Evolutionary conservation across 2,329 filamentous ascomycete species (phyloP).

Genomic region (Apiospora sp.): DNA sequence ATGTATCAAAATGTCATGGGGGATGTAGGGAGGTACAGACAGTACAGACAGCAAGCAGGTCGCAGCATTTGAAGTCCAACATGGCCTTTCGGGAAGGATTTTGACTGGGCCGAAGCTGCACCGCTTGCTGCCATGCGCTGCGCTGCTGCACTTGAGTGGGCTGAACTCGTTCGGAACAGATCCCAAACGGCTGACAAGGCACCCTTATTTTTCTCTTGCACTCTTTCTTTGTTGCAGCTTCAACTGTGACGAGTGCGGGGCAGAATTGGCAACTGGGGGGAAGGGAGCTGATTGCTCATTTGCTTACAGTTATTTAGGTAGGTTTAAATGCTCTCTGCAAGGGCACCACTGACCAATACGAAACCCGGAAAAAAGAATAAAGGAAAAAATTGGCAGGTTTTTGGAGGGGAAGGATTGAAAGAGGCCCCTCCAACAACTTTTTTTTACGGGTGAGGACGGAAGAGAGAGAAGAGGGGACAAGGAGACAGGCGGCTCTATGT

Average conservation of each 20-base stretch:
- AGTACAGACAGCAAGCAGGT: background rate
- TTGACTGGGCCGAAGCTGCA: constrained; percentile 18
- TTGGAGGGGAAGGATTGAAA: constrained; percentile 8
- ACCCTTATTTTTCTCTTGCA: constrained; percentile 1
- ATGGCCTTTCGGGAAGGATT: constrained; percentile 7
- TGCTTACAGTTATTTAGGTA: constrained; percentile 15
- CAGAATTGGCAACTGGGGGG: constrained; percentile 10
- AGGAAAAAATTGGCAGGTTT: background rate
- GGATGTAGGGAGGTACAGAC: constrained; percentile 2
- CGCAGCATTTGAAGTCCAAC: background rate
- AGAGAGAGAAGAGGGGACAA: constrained; percentile 16
- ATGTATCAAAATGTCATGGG: constrained; percentile 2
- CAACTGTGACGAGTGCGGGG: constrained; percentile 21
- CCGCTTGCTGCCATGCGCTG: constrained; percentile 6
- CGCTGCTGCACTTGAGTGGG: constrained; percentile 15
- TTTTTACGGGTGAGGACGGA: constrained; percentile 21
- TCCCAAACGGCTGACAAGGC: constrained; percentile 12
- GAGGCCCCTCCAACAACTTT: constrained; percentile 17
- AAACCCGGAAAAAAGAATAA: background rate
- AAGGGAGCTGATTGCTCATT: constrained; percentile 22
- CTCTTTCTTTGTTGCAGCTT: constrained; percentile 11
- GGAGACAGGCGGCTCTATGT: constrained; percentile 5
- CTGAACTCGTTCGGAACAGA: constrained; percentile 20
- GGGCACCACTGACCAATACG: constrained; percentile 15
- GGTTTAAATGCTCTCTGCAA: constrained; percentile 16